Conservation (phyloP, 495 filamentous ascomycete species). For the Neurospora sp. region DNA sequence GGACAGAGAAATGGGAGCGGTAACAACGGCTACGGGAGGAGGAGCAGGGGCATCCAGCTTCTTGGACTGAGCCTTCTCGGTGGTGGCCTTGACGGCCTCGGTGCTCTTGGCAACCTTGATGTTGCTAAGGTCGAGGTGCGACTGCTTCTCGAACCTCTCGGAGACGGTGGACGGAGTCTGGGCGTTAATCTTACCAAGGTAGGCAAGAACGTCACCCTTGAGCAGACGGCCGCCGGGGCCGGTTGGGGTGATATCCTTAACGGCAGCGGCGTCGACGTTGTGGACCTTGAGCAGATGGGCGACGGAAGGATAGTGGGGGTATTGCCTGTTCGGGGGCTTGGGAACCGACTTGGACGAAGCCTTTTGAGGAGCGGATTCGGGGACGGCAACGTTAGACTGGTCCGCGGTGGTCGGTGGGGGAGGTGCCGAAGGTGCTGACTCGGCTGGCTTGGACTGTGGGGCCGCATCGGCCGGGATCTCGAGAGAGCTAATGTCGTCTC, state of each 20-base stretch:
- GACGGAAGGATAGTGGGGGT: slow-evolving; percentile 82
- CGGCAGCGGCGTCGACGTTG: slow-evolving; percentile 57
- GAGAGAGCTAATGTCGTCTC: slow-evolving; percentile 60
- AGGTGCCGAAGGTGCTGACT: slow-evolving; percentile 10
- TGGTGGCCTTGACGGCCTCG: slow-evolving; percentile 32
- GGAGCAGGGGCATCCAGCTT: slow-evolving; percentile 18
- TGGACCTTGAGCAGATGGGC: slow-evolving; percentile 67
- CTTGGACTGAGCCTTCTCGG: slow-evolving; percentile 26
- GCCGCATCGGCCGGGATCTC: slow-evolving; percentile 55
- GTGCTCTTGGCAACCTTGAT: slow-evolving; percentile 69
- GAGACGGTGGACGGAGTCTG: slow-evolving; percentile 61
- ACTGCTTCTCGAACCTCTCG: slow-evolving; percentile 57
- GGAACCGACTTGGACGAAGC: slow-evolving; percentile 25
- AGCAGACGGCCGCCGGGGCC: slow-evolving; percentile 84
- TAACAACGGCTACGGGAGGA: slow-evolving; percentile 43
- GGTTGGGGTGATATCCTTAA: slow-evolving; percentile 71
- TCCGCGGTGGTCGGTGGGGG: slow-evolving; percentile 14
- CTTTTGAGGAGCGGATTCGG: slow-evolving; percentile 26
- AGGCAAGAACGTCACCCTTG: slow-evolving; percentile 92
- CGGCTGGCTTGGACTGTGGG: slow-evolving; percentile 16
- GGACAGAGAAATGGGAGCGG: slow-evolving; percentile 65
- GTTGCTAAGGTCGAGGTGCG: slow-evolving; percentile 86
- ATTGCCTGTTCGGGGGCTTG: slow-evolving; percentile 55
- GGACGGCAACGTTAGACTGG: neutral
- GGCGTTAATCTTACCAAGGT: slow-evolving; percentile 64